Conservation (phyloP, 2,329 filamentous ascomycete species). For the Cladophialophora bantiana region DNA sequence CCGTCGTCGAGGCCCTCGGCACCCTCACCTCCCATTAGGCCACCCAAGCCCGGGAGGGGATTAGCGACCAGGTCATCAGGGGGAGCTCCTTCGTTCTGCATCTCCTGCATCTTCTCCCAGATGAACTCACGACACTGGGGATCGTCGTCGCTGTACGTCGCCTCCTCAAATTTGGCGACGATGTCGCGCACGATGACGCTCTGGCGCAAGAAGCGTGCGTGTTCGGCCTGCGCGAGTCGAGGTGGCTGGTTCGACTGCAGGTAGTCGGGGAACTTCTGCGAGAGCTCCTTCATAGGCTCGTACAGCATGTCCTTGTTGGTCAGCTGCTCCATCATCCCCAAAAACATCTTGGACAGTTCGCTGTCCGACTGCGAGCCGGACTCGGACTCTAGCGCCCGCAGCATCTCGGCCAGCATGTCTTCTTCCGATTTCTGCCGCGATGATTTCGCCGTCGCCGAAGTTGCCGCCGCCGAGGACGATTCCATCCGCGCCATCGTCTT, state of each 20-base stretch:
- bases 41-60: slow-evolving; percentile 65
- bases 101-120: slow-evolving; percentile 98
- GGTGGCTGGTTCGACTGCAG: slow-evolving; percentile 65
- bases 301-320: slow-evolving; percentile 98
- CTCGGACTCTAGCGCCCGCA: slow-evolving; percentile 82
- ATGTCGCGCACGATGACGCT: slow-evolving; percentile 82
- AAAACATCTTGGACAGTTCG: slow-evolving; percentile 91
- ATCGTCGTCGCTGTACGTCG: slow-evolving; percentile 81
- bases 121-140: slow-evolving; percentile 85
- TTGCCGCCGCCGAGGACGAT: slow-evolving; percentile 74
- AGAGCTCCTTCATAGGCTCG: slow-evolving; percentile 96
- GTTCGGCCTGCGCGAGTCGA: slow-evolving; percentile 68
- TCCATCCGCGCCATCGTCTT: slow-evolving; percentile 93
- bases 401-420: slow-evolving; percentile 88
- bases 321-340: slow-evolving; percentile 98
- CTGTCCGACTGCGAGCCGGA: slow-evolving; percentile 67
- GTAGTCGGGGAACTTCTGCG: slow-evolving; percentile 92
- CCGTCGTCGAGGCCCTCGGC: slow-evolving; percentile 67
- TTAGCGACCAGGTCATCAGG: slow-evolving; percentile 79
- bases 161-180: slow-evolving; percentile 84
- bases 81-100: slow-evolving; percentile 94
- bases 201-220: slow-evolving; percentile 82
- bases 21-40: slow-evolving; percentile 65
- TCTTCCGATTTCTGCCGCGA: slow-evolving; percentile 68
- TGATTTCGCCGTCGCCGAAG: slow-evolving; percentile 72